phyloP scores from a whole-genome alignment of 345 rosid species.

The Turnera subulata region DNA sequence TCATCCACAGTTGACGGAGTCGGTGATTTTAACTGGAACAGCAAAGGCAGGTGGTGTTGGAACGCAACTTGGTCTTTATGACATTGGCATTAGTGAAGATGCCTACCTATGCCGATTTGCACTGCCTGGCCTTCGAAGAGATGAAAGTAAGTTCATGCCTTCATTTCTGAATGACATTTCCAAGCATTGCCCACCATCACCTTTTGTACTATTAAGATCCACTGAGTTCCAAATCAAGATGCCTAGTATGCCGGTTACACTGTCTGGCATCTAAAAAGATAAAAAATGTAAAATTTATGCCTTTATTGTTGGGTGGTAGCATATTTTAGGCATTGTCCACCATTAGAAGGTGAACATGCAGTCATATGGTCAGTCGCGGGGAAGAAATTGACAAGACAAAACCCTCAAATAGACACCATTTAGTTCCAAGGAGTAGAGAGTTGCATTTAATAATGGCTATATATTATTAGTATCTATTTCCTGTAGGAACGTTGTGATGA shows the following conservation, averaged over 20 bases:
- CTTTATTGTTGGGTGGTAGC: no score
- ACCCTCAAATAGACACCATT: no score
- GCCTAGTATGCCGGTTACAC: no score
- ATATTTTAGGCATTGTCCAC: not conserved
- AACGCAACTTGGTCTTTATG: conserved; percentile 58
- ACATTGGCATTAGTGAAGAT: conserved; percentile 53
- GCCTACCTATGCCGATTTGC: conserved; percentile 72
- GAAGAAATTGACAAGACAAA: no score
- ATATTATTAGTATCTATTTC: no score
- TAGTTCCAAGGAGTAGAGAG: not conserved
- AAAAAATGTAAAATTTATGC: no score
- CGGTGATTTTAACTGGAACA: conserved; percentile 43
- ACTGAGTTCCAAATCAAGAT: no score
- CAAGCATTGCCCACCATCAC: no score
- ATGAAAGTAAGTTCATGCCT: conserved; percentile 33
- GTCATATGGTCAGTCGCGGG: not conserved
- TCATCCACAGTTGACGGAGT: conserved; percentile 26
- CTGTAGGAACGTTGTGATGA: no score
- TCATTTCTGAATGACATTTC: not conserved
- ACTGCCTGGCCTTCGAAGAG: conserved; percentile 54
- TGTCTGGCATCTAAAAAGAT: no score
- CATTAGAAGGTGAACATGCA: not conserved
- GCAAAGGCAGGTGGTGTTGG: conserved; percentile 48
- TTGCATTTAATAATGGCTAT: no score
- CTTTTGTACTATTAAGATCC: no score